Evolutionary conservation across 2,329 filamentous ascomycete genomes (phyloP).

Genomic region (Simplicillium sp.): DNA sequence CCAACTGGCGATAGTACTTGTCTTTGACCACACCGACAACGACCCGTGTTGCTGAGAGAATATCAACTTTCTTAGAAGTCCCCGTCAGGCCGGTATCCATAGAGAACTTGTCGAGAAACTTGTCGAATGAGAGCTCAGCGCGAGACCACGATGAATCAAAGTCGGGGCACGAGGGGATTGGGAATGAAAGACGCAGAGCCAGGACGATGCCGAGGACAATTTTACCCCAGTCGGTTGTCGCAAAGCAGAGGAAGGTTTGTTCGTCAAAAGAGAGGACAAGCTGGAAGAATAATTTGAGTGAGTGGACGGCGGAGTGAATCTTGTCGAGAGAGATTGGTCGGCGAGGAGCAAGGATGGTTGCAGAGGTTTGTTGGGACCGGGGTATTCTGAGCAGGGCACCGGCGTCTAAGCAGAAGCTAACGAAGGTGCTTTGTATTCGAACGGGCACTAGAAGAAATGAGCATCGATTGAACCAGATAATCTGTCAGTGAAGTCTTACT

Average conservation of each 20-base stretch:
- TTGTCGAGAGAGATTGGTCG: conserved; percentile 3
- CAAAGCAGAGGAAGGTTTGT: conserved; percentile 24
- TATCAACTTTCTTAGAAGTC: not conserved
- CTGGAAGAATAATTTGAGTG: conserved; percentile 22
- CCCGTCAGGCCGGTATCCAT: not conserved
- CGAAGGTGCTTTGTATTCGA: conserved; percentile 22
- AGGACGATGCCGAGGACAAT: conserved; percentile 31
- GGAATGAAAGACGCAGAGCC: conserved; percentile 36
- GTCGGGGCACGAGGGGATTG: conserved; percentile 24
- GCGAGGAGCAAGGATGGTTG: not conserved
- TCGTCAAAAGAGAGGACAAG: conserved; percentile 19
- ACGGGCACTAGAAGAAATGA: conserved; percentile 17
- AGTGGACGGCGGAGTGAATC: conserved; percentile 15
- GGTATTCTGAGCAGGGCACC: not conserved
- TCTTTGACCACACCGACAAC: not conserved
- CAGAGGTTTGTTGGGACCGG: not conserved
- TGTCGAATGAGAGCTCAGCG: conserved; percentile 25
- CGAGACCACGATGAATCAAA: conserved; percentile 28
- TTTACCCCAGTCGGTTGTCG: conserved; percentile 31
- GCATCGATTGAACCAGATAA: not conserved
- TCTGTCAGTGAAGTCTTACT: conserved; percentile 5
- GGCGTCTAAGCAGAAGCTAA: not conserved
- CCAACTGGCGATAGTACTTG: conserved; percentile 12
- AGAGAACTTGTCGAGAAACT: conserved; percentile 20
- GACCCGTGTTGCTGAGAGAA: not conserved